Evolutionary conservation across 164 flowering plant species (phyloP).

Genomic region (Vitis cinerea): DNA sequence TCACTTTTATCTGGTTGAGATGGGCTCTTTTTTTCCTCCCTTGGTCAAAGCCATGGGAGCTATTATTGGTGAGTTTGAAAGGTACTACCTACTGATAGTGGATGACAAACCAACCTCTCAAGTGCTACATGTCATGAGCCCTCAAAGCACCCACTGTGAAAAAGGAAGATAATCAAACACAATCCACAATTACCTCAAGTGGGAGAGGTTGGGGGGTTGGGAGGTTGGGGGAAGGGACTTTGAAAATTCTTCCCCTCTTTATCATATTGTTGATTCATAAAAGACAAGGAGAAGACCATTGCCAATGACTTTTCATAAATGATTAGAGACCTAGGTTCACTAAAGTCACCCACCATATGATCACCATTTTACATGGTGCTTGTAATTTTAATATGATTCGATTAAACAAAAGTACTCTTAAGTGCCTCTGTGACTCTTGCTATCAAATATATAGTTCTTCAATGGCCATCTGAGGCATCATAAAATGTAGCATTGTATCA

Average conservation of each 20-base stretch:
- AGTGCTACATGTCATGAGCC: neutral
- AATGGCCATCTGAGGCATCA: no score
- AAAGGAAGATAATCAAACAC: neutral
- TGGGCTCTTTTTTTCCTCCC: neutral
- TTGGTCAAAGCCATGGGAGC: conserved; percentile 2
- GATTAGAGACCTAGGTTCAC: neutral
- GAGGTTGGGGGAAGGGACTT: neutral
- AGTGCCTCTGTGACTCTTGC: no score
- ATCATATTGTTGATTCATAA: neutral
- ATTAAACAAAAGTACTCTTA: no score
- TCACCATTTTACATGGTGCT: no score
- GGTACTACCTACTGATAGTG: neutral
- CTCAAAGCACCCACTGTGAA: neutral
- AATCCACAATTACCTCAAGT: neutral
- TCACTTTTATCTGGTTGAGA: neutral
- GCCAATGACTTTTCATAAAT: neutral
- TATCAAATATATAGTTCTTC: no score
- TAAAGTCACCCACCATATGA: neutral
- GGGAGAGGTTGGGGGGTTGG: neutral
- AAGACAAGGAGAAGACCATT: neutral
- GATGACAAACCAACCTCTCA: conserved; percentile 4
- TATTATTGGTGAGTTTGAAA: conserved; percentile 3
- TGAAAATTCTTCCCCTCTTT: neutral
- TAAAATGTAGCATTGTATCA: neutral
- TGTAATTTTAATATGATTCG: no score